Percentiles rank a stretch among this genome's conserved stretches.
phyloP scores from a whole-genome alignment of 306 rosid genomes.

The Dalbergia cultrata region DNA sequence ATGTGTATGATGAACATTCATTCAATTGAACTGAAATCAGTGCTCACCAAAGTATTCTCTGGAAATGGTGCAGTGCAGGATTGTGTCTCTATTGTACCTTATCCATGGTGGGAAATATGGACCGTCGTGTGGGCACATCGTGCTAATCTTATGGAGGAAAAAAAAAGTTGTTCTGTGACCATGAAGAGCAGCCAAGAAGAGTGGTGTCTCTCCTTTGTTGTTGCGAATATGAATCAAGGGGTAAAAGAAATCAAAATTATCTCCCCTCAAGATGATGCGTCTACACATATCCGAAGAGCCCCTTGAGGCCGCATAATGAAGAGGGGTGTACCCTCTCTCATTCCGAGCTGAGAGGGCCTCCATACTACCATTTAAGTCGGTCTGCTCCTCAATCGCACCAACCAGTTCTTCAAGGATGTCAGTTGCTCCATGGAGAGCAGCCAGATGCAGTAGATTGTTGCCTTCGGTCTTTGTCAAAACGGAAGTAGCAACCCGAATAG shows the following conservation, averaged over 20 bases:
- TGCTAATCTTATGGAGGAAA: slow-evolving; percentile 10
- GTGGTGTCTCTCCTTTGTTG: slow-evolving; percentile 47
- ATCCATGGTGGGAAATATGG: not conserved
- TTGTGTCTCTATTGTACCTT: slow-evolving; percentile 48
- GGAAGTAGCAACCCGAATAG: too few species aligned
- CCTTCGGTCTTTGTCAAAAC: not conserved
- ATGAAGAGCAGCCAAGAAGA: not conserved
- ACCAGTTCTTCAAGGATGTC: not conserved
- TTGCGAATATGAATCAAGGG: not conserved
- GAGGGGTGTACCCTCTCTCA: slow-evolving; percentile 46
- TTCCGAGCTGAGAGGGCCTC: slow-evolving; percentile 20
- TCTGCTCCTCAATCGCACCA: too few species aligned
- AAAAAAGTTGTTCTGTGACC: slow-evolving; percentile 50
- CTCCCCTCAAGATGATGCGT: not conserved
- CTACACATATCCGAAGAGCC: slow-evolving; percentile 26
- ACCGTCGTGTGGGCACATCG: too few species aligned
- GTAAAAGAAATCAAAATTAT: too few species aligned
- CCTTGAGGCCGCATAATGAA: slow-evolving; percentile 41
- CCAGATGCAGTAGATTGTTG: slow-evolving; percentile 55
- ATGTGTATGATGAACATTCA: not conserved
- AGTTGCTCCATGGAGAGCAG: slow-evolving; percentile 38
- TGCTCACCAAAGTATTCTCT: slow-evolving; percentile 39
- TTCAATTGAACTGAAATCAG: not conserved
- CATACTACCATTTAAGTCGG: too few species aligned
- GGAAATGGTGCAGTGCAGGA: slow-evolving; percentile 50